Percentiles rank a stretch among this genome's conserved stretches.
Conservation (phyloP, 116 monocot genomes). For the Thalassia testudinum region DNA sequence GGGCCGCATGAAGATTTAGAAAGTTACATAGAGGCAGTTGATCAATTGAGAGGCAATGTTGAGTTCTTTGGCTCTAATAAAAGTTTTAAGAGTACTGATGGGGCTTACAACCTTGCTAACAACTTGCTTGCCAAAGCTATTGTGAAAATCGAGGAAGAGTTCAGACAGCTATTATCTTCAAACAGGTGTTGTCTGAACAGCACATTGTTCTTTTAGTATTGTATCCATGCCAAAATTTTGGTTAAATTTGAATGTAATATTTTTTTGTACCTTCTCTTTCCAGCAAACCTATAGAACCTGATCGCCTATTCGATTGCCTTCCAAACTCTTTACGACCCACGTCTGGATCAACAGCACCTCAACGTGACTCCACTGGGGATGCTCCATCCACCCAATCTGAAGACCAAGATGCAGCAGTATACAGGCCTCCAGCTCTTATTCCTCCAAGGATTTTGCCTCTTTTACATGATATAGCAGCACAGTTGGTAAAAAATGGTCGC, state of each 20-base stretch:
- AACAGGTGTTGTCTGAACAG: conserved; percentile 31
- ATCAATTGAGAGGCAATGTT: conserved; percentile 53
- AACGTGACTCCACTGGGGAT: conserved; percentile 22
- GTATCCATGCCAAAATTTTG: no score
- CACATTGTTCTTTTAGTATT: no score
- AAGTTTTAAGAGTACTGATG: conserved; percentile 56
- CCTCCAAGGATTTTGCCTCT: conserved; percentile 65
- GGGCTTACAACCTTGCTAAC: conserved; percentile 54
- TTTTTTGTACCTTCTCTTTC: neutral
- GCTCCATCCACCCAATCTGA: conserved; percentile 11
- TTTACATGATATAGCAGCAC: conserved; percentile 60
- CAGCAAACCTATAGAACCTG: conserved; percentile 81
- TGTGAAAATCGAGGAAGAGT: conserved; percentile 82
- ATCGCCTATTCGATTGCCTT: conserved; percentile 59
- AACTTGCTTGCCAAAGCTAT: conserved; percentile 55
- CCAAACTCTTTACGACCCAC: conserved; percentile 51
- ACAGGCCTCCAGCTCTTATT: conserved; percentile 70
- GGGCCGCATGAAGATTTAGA: conserved; percentile 87
- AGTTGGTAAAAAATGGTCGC: conserved; percentile 58
- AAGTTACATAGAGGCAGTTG: conserved; percentile 76
- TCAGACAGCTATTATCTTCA: conserved; percentile 46
- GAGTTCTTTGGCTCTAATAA: conserved; percentile 67
- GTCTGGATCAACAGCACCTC: conserved; percentile 28
- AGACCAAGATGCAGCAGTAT: conserved; percentile 37
- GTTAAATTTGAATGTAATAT: no score